Conservation (phyloP, 106 monocot species). For the Dactylorhiza incarnata region DNA sequence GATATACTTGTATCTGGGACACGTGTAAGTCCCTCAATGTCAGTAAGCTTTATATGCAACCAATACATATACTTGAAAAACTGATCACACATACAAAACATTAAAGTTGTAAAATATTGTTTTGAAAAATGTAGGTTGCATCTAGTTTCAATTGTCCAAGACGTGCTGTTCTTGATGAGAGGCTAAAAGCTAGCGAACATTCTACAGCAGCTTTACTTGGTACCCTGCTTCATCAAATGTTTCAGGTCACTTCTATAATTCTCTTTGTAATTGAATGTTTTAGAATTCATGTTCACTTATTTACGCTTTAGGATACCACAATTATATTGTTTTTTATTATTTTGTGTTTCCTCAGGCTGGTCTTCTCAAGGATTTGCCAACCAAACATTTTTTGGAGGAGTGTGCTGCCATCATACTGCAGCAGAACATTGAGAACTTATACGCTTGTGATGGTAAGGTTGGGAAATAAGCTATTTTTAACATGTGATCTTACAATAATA, state of each 20-base stretch:
- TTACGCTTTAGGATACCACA: not conserved
- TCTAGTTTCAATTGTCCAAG: constrained; percentile 90
- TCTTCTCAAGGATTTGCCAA: constrained; percentile 60
- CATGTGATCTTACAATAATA: not conserved
- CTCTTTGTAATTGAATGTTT: not conserved
- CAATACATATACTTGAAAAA: not conserved
- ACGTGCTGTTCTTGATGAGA: constrained; percentile 90
- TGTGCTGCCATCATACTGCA: constrained; percentile 51
- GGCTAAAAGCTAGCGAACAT: constrained; percentile 66
- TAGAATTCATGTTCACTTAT: not conserved
- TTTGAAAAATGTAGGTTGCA: constrained; percentile 50
- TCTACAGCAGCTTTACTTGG: constrained; percentile 72
- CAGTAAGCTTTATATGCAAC: not conserved
- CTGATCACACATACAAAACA: not conserved
- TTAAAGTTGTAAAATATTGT: not conserved
- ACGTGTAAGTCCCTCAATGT: constrained; percentile 37
- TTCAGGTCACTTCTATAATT: constrained; percentile 55
- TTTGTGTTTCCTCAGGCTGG: constrained; percentile 48
- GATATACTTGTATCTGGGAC: constrained; percentile 90
- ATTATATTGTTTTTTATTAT: not conserved
- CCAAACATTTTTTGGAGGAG: constrained; percentile 64
- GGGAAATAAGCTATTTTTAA: not conserved
- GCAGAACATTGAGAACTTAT: constrained; percentile 73
- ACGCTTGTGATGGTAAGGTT: constrained; percentile 75
- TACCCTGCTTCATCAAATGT: constrained; percentile 95